Percentiles rank a stretch among this genome's conserved stretches.
Conservation (phyloP, 129 eudicot genomes). For the Dittrichia graveolens region DNA sequence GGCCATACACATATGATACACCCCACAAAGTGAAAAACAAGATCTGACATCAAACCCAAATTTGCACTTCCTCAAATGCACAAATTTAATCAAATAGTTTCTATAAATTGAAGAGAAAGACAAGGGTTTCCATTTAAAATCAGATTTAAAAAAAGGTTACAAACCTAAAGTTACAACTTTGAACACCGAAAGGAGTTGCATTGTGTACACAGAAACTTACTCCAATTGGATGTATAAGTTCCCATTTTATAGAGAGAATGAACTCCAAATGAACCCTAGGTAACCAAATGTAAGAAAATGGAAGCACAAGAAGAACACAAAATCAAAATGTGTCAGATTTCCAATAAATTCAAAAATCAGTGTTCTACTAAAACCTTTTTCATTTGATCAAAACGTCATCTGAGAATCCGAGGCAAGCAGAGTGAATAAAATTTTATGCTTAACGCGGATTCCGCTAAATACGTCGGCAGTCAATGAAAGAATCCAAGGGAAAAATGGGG, state of each 20-base stretch:
- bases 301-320: conserved; percentile 22
- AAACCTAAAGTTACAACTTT: conserved; percentile 24
- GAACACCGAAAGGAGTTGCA: background rate
- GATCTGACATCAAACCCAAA: conserved; percentile 29
- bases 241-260: background rate
- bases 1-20: conserved; percentile 11
- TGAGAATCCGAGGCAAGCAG: conserved; percentile 10
- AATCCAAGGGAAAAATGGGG: conserved; percentile 24
- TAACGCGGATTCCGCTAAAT: conserved; percentile 18
- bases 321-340: conserved; percentile 16
- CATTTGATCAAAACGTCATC: conserved; percentile 26
- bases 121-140: conserved; percentile 13
- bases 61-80: conserved; percentile 15
- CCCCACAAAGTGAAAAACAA: conserved; percentile 17
- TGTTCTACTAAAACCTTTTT: conserved; percentile 8
- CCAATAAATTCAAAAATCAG: conserved; percentile 1
- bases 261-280: conserved; percentile 21
- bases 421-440: conserved; percentile 6
- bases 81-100: conserved; percentile 9
- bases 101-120: conserved; percentile 4
- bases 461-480: conserved; percentile 13
- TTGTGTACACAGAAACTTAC: conserved; percentile 8
- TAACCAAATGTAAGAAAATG: conserved; percentile 26
- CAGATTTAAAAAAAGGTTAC: conserved; percentile 10
- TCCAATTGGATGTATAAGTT: conserved; percentile 16